Base-by-base conservation (phyloP, 176 grass and related monocot genomes). In the Bothriochloa decipiens region DNA sequence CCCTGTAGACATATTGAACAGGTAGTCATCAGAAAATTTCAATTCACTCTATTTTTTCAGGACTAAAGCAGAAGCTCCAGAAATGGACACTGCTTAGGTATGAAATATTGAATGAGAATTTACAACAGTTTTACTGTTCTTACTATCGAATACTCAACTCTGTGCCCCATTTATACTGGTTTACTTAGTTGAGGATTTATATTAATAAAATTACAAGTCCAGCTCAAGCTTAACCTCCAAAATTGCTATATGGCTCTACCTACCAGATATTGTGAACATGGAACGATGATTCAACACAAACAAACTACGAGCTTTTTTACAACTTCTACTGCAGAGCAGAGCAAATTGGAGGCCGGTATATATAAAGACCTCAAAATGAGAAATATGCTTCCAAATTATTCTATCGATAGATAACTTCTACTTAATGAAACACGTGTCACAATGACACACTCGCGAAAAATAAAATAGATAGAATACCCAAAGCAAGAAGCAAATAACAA, bases 1-100 rank as follows among this genome's bases (percentile, higher is more conserved):
- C 83, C 92, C 90, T 97, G 88, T 28, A 64, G 26, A 85, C 72
- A 67, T 85, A 29, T 20, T 75, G 39, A 16, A 64, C 10, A 77
- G 20, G 26, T 74, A 69, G 20, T n/a, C 61, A 63, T 65, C 35
- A 66, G 32, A 82, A 68, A 75, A 75, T 80, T 49, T 61, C 2
- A 10, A 29, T 17, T 63, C 42, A 79, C 49, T 58, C 77, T 80
- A 33, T 55, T 57, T 81, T 20, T 50, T 60, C 11, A 65, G 61
- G 80, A 82, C 50, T 45, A 74, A 81, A 84, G 55, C 0, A 74
- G 49, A 83, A 35, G 36, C 22, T 74, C 20, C 68, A 65, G 29
- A 58, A 74, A 83, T 10, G 11, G 26, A 58, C 23, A 50, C 16
- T 29, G 43, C 14, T 41, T 70, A 36, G 29, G 55, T 22, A 45